phyloP scores from a whole-genome alignment of 1,284 basidiomycete species.

The Austroboletus niveus region DNA sequence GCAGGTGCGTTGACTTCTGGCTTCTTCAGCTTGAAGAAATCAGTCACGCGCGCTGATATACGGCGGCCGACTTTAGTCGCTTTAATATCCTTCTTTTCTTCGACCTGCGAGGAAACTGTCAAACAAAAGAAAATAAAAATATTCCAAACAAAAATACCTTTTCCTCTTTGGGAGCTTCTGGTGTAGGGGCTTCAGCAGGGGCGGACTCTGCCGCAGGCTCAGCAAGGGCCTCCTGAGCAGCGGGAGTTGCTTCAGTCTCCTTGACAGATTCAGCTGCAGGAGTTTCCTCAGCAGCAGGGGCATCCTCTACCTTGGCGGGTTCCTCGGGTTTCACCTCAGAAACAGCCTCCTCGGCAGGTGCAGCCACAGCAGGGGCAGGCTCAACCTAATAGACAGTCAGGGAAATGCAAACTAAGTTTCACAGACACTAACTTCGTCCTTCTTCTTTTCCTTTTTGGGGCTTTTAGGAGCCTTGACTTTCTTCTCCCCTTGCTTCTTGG shows the following conservation, averaged over 20 bases:
- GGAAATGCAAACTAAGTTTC: neutral
- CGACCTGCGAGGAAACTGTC: conserved; percentile 22
- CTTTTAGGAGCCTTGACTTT: conserved; percentile 51
- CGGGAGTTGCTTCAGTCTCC: conserved; percentile 41
- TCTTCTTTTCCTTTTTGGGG: conserved; percentile 68
- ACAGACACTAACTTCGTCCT: conserved; percentile 55
- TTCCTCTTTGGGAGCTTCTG: conserved; percentile 60
- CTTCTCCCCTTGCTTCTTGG: conserved; percentile 43
- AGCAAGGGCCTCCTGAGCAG: conserved; percentile 35
- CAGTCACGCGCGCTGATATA: conserved; percentile 71
- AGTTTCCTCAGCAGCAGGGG: conserved; percentile 14
- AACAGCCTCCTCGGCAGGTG: conserved; percentile 38
- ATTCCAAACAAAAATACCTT: conserved; percentile 44
- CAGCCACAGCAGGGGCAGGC: conserved; percentile 14
- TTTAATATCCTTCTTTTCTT: conserved; percentile 49
- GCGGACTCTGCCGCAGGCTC: conserved; percentile 34
- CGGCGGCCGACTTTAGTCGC: conserved; percentile 68
- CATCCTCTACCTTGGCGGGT: conserved; percentile 43
- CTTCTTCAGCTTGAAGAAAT: conserved; percentile 79
- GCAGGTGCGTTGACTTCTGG: conserved; percentile 66
- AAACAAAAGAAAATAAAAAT: neutral
- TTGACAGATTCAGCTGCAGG: conserved; percentile 50
- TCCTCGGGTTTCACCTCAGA: conserved; percentile 38
- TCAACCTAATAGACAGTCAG: conserved; percentile 16
- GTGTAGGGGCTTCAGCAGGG: conserved; percentile 29